phyloP scores from a whole-genome alignment of 352 stramenopile species.

The Pythium grandisporangium region DNA sequence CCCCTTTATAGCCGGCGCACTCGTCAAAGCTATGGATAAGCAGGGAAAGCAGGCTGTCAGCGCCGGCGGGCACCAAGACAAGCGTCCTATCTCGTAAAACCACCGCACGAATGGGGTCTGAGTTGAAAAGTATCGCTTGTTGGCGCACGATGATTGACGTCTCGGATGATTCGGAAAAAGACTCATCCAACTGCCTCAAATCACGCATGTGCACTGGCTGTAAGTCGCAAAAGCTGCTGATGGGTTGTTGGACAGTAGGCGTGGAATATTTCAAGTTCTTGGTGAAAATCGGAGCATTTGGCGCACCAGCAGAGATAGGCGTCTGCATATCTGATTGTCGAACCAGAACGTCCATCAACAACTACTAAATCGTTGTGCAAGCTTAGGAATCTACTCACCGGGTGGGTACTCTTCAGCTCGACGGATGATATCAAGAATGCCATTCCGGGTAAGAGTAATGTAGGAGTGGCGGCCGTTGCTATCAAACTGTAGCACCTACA shows the following conservation, averaged over 20 bases:
- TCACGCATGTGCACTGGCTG: slow-evolving; percentile 36
- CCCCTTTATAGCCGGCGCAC: slow-evolving; percentile 11
- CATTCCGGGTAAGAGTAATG: slow-evolving; percentile 14
- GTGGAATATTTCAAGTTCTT: background rate
- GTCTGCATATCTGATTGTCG: too few relatives aligned
- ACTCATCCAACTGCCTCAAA: slow-evolving; percentile 27
- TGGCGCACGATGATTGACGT: slow-evolving; percentile 27
- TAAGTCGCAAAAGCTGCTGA: slow-evolving; percentile 12
- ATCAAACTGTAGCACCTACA: slow-evolving; percentile 19
- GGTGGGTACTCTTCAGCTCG: slow-evolving; percentile 6
- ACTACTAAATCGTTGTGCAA: background rate
- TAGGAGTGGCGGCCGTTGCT: slow-evolving; percentile 14
- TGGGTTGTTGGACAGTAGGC: background rate
- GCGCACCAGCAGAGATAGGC: too few relatives aligned
- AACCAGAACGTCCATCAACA: background rate
- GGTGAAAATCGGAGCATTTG: too few relatives aligned
- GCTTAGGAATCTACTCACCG: slow-evolving; percentile 3
- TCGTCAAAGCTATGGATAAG: slow-evolving; percentile 35
- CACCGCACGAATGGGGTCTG: slow-evolving; percentile 33
- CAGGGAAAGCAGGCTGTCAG: slow-evolving; percentile 27
- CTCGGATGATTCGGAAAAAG: slow-evolving; percentile 21
- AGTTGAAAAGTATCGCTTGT: slow-evolving; percentile 36
- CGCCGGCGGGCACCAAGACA: slow-evolving; percentile 34
- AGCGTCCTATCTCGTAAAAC: slow-evolving; percentile 28
- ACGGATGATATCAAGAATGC: slow-evolving; percentile 23